Evolutionary conservation across 441 rosid genomes (phyloP).

Genomic region (Isatis lusitanica): DNA sequence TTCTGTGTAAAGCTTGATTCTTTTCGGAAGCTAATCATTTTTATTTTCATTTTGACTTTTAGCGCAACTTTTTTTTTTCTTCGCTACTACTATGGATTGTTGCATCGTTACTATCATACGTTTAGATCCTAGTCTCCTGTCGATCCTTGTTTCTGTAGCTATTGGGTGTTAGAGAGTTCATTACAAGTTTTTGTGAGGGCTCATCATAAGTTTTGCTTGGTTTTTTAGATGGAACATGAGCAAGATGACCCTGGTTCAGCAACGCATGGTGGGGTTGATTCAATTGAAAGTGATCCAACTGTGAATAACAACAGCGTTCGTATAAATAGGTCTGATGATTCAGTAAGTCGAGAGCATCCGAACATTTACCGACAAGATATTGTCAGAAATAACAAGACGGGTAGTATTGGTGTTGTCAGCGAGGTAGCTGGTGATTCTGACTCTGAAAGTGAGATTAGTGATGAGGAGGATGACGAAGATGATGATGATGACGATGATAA

Average conservation of each 20-base stretch:
- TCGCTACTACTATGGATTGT: neutral
- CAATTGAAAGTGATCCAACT: constrained; percentile 29
- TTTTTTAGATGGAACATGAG: constrained; percentile 63
- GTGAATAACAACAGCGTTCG: constrained; percentile 24
- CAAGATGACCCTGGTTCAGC: constrained; percentile 43
- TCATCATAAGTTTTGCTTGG: constrained; percentile 1
- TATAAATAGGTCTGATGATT: constrained; percentile 35
- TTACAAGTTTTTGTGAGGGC: neutral
- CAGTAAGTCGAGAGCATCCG: constrained; percentile 41
- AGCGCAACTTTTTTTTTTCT: neutral
- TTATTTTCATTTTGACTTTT: constrained; percentile 18
- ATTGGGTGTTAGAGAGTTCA: neutral
- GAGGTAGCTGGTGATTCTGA: constrained; percentile 93
- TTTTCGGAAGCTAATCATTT: neutral
- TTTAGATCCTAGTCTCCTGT: neutral
- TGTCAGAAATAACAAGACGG: constrained; percentile 57
- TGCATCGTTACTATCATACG: neutral
- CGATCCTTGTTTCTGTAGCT: constrained; percentile 7
- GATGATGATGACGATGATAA: constrained; percentile 44
- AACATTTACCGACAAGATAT: constrained; percentile 77
- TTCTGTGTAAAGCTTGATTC: neutral
- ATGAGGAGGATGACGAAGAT: constrained; percentile 57
- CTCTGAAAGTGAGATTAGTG: constrained; percentile 68
- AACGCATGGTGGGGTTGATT: constrained; percentile 27
- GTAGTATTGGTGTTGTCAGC: constrained; percentile 76